Evolutionary conservation across 768 basidiomycete species (phyloP), one percentile per base, ranked within the genome.

Genomic region (Pleurotus pulmonarius): DNA sequence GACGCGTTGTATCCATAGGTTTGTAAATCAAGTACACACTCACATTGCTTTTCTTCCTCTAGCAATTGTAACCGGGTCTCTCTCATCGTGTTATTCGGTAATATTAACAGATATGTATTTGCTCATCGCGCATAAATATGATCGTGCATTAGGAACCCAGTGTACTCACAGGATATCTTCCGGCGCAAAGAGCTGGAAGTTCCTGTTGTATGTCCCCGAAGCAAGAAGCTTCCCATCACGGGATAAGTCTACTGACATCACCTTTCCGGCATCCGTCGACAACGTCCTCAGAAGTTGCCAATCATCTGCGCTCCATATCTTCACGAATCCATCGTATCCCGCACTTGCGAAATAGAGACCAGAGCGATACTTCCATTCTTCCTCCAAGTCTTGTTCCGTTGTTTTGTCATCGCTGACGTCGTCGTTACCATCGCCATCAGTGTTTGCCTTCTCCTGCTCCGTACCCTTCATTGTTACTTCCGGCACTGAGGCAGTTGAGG

Each of bases 291-390:
- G 79, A 44, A 95, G 74, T 64, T 93, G 94, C 97, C 97, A 99
- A 65, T 99, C 97, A 67, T 98, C 97, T 46, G 95, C 92, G 65
- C 88, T 92, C 97, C 97, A 99, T 55, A 99, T 65, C 69, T 97
- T 94, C 67, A 99, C 92, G 56, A 89, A 83, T 4, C 94, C 93
- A 66, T 99, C 97, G 69, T 98, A 98, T 3, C 97, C 95, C 3
- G 92, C 78, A 61, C 92, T 93, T 3, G 91, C 94, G 57, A 99
- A 85, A 77, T 96, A 98, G 53, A 96, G 73, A 2, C 97, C 97
- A 8, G 90, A 87, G 4, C 90, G 85, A 58, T 93, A 93, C 57
- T 76, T 80, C 85, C 86, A 88, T 60, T 92, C 88, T 59, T 90
- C 86, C 34, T 40, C 37, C 22, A 40, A 9, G 16, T 53, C 51